Conservation (phyloP, 495 filamentous ascomycete genomes). For the Penicillium odoratum region DNA sequence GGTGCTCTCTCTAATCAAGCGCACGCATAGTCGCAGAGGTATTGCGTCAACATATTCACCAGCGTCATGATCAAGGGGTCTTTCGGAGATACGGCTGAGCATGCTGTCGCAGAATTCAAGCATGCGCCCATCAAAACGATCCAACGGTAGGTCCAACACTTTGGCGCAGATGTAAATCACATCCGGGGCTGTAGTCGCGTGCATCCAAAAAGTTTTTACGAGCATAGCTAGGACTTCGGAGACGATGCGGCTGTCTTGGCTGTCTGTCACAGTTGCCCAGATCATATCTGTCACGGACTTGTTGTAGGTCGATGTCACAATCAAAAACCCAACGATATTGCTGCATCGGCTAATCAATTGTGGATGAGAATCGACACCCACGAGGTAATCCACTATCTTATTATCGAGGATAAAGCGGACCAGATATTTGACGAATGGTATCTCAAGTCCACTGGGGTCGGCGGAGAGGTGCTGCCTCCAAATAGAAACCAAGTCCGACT, state of each 20-base stretch:
- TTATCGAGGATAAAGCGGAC: constrained; percentile 63
- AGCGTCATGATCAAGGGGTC: constrained; percentile 21
- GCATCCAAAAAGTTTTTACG: constrained; percentile 60
- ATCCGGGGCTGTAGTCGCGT: constrained; percentile 43
- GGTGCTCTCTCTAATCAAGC: constrained; percentile 66
- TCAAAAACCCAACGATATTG: constrained; percentile 85
- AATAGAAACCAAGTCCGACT: constrained; percentile 64
- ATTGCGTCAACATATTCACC: constrained; percentile 35
- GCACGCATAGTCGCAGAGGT: constrained; percentile 56
- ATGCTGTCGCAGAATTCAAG: constrained; percentile 45
- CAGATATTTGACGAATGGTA: constrained; percentile 62
- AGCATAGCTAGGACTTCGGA: constrained; percentile 79
- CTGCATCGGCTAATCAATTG: constrained; percentile 78
- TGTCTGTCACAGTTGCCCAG: constrained; percentile 81
- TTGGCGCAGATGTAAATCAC: constrained; percentile 76
- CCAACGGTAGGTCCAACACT: constrained; percentile 65
- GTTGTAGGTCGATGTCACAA: constrained; percentile 76
- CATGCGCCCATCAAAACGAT: constrained; percentile 56
- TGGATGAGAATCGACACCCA: constrained; percentile 88
- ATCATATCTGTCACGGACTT: constrained; percentile 72
- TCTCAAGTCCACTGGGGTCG: constrained; percentile 32
- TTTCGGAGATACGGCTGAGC: constrained; percentile 38
- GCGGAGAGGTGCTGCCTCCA: constrained; percentile 56
- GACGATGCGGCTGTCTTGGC: constrained; percentile 81
- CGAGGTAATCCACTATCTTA: constrained; percentile 77